Evolutionary conservation across 306 rosid species (phyloP).

Genomic region (Rosa multiflora): DNA sequence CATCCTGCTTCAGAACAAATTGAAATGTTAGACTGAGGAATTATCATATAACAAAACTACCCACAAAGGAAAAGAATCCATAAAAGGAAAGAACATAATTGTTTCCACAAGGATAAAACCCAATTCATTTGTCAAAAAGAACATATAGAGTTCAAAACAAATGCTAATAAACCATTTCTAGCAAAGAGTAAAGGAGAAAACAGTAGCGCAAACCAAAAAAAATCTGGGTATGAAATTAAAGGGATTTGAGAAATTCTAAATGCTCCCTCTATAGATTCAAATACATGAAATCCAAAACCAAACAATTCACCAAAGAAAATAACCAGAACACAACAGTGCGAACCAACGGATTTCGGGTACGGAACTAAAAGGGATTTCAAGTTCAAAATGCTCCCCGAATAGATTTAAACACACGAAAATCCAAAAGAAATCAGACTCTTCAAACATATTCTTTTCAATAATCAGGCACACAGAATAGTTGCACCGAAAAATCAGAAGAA

Average conservation of each 20-base stretch:
- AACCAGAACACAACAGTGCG: not conserved
- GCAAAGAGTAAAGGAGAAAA: not conserved
- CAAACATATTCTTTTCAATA: not conserved
- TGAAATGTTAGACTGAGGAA: slow-evolving; percentile 27
- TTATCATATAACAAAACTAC: slow-evolving; percentile 1
- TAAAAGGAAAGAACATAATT: not conserved
- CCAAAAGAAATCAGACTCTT: not conserved
- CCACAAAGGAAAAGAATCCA: not conserved
- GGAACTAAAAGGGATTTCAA: not conserved
- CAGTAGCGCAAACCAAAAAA: not conserved
- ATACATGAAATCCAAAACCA: not conserved
- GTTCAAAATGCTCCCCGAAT: not conserved
- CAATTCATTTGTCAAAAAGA: not conserved
- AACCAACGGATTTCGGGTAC: too few relatives aligned
- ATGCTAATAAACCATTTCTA: not conserved
- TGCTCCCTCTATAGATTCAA: not conserved
- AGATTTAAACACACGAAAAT: not conserved
- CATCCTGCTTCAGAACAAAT: slow-evolving; percentile 58
- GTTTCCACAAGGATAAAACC: not conserved
- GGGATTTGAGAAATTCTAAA: not conserved
- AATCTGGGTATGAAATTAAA: not conserved
- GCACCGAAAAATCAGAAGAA: not conserved
- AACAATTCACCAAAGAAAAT: not conserved
- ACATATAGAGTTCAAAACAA: not conserved
- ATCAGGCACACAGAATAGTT: not conserved